A percentile compares a stretch with the other conserved stretches of the same genome.
Evolutionary conservation across 768 basidiomycete species (phyloP).

Genomic region (Tulasnella sp.): DNA sequence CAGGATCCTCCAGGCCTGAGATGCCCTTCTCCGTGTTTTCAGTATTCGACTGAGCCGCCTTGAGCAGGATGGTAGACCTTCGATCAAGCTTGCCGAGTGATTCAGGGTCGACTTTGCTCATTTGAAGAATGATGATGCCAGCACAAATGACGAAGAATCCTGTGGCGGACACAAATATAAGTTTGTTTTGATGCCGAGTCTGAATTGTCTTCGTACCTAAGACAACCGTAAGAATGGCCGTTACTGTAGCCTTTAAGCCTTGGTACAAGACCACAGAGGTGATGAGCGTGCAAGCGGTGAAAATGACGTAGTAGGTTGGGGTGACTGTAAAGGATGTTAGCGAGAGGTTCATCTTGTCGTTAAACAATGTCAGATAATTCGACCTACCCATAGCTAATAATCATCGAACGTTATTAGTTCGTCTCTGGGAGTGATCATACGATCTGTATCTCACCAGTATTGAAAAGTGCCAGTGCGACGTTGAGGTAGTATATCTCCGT

Average conservation of each 20-base stretch:
- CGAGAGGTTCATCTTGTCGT: background rate
- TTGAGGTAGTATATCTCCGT: slow-evolving; percentile 94
- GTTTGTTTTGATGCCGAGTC: slow-evolving; percentile 16
- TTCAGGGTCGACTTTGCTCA: slow-evolving; percentile 87
- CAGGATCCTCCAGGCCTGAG: slow-evolving; percentile 72
- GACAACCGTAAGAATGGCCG: slow-evolving; percentile 80
- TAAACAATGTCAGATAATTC: too few species aligned
- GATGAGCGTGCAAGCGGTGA: slow-evolving; percentile 34
- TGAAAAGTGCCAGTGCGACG: slow-evolving; percentile 90
- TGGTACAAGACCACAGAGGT: slow-evolving; percentile 35
- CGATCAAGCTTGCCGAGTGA: slow-evolving; percentile 70
- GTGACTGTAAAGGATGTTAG: slow-evolving; percentile 23
- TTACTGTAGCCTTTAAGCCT: slow-evolving; percentile 33
- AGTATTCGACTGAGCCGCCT: slow-evolving; percentile 66
- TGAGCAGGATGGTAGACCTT: slow-evolving; percentile 78
- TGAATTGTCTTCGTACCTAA: slow-evolving; percentile 30
- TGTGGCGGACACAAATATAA: background rate
- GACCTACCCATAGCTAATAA: slow-evolving; percentile 7
- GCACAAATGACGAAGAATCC: slow-evolving; percentile 85
- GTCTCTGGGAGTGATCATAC: too few species aligned
- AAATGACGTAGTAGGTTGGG: slow-evolving; percentile 33
- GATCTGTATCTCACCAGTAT: slow-evolving; percentile 45
- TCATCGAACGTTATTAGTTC: too few species aligned
- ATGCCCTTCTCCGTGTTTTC: slow-evolving; percentile 60
- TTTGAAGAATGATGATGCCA: slow-evolving; percentile 90